phyloP scores from a whole-genome alignment of 305 asterid species.

The Petunia hybrid region DNA sequence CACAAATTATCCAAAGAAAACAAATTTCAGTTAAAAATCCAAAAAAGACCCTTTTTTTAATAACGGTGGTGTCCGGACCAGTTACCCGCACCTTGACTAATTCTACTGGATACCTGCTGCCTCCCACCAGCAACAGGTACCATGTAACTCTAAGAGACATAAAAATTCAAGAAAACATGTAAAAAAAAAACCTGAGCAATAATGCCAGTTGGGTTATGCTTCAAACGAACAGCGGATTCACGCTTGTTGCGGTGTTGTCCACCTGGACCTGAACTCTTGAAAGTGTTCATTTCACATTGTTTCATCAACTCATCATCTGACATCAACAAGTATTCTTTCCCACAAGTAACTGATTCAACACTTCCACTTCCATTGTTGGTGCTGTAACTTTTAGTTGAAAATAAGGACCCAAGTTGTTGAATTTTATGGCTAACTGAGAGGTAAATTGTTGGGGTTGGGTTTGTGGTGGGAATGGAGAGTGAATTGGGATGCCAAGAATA shows the following conservation, averaged over 20 bases:
- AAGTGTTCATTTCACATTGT: slow-evolving; percentile 86
- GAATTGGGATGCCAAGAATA: slow-evolving; percentile 31
- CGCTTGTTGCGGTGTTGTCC: slow-evolving; percentile 99
- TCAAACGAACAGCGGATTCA: slow-evolving; percentile 93
- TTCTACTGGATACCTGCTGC: too few relatives aligned
- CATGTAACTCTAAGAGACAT: not conserved
- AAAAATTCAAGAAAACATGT: not conserved
- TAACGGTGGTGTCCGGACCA: too few relatives aligned
- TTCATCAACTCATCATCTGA: slow-evolving; percentile 80
- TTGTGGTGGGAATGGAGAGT: slow-evolving; percentile 16
- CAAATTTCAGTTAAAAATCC: not conserved
- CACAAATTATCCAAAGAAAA: not conserved
- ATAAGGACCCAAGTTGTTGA: slow-evolving; percentile 35
- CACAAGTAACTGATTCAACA: slow-evolving; percentile 41
- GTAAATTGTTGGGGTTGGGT: slow-evolving; percentile 12
- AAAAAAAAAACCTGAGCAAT: slow-evolving; percentile 66
- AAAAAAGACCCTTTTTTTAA: not conserved
- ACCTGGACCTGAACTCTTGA: slow-evolving; percentile 89
- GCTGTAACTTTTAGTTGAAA: slow-evolving; percentile 42
- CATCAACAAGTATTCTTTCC: slow-evolving; percentile 64
- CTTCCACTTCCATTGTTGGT: slow-evolving; percentile 20
- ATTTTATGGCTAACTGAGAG: not conserved
- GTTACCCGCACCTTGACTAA: too few relatives aligned
- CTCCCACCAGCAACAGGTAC: too few relatives aligned
- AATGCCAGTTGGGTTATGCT: slow-evolving; percentile 87